These are phyloP conservation scores for Suillus variegatus DNA, from an alignment of 768 basidiomycete species.

Conservation along the genomic window DNA sequence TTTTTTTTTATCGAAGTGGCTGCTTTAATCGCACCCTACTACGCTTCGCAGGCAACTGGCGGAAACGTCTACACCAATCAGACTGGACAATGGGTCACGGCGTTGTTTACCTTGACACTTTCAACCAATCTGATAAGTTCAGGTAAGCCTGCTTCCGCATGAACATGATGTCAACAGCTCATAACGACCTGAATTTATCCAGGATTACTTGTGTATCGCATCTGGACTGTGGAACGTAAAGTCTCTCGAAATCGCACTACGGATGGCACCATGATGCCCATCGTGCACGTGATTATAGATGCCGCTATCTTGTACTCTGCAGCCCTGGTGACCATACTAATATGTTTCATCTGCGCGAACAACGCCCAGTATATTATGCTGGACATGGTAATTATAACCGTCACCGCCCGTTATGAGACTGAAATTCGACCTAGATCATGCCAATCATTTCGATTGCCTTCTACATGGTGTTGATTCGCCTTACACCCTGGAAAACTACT, in stretches of 20 bases:
- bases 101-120: slow-evolving; percentile 8
- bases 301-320: slow-evolving; percentile 12
- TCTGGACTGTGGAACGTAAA: slow-evolving; percentile 9
- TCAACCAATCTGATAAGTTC: slow-evolving; percentile 12
- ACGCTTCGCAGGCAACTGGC: slow-evolving; percentile 6
- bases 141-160: slow-evolving; percentile 5
- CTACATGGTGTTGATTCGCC: slow-evolving; percentile 27
- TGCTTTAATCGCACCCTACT: slow-evolving; percentile 9
- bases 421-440: slow-evolving; percentile 12
- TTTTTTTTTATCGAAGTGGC: background rate
- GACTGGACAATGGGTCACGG: slow-evolving; percentile 10
- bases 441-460: slow-evolving; percentile 28
- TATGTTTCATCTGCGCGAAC: slow-evolving; percentile 10
- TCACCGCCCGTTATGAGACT: background rate
- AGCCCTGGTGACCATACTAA: slow-evolving; percentile 5
- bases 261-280: background rate
- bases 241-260: background rate
- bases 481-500: slow-evolving; percentile 13
- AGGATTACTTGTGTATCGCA: slow-evolving; percentile 12
- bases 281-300: slow-evolving; percentile 11
- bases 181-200: background rate
- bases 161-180: background rate
- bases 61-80: background rate
- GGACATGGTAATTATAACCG: slow-evolving; percentile 11
- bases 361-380: slow-evolving; percentile 9